Evolutionary conservation across 1,284 basidiomycete species (phyloP).

Genomic region (Rhodotorula sp.): DNA sequence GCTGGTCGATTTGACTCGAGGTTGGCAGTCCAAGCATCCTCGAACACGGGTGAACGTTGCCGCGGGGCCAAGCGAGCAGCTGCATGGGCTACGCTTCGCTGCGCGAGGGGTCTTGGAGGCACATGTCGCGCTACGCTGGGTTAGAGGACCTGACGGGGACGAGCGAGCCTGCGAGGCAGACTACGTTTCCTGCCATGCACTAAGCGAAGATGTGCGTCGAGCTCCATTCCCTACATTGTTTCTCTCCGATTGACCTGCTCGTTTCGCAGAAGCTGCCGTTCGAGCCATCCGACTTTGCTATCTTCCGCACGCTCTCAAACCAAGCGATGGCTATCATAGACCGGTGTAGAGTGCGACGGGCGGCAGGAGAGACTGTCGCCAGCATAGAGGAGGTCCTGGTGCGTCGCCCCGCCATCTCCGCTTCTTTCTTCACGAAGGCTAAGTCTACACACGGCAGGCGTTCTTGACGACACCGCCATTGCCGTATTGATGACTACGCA

Average conservation of each 20-base stretch:
- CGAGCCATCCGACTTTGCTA: conserved; percentile 21
- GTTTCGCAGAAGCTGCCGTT: conserved; percentile 14
- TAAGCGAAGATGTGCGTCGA: conserved; percentile 29
- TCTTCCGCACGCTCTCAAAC: conserved; percentile 30
- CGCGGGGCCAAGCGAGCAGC: neutral
- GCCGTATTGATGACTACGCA: conserved; percentile 19
- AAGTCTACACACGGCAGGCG: neutral
- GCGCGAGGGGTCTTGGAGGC: conserved; percentile 17
- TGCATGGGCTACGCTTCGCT: conserved; percentile 1
- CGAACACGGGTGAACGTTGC: neutral
- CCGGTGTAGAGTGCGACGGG: neutral
- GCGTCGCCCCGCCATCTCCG: neutral
- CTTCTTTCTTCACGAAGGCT: too few species aligned
- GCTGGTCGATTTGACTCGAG: neutral
- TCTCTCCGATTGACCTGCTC: neutral
- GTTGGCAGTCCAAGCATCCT: neutral
- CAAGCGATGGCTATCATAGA: conserved; percentile 21
- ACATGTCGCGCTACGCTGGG: conserved; percentile 16
- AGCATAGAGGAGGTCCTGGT: conserved; percentile 33
- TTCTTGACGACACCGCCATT: conserved; percentile 30
- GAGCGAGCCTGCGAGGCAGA: conserved; percentile 13
- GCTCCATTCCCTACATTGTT: too few species aligned
- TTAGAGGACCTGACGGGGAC: neutral
- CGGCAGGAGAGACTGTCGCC: neutral
- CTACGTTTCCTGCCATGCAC: conserved; percentile 11